Percentiles rank a stretch among this genome's conserved stretches.
These are phyloP conservation scores for Zasmidium citrigriseum DNA, from an alignment of 2,329 filamentous ascomycete genomes.

Conservation along the genomic window DNA sequence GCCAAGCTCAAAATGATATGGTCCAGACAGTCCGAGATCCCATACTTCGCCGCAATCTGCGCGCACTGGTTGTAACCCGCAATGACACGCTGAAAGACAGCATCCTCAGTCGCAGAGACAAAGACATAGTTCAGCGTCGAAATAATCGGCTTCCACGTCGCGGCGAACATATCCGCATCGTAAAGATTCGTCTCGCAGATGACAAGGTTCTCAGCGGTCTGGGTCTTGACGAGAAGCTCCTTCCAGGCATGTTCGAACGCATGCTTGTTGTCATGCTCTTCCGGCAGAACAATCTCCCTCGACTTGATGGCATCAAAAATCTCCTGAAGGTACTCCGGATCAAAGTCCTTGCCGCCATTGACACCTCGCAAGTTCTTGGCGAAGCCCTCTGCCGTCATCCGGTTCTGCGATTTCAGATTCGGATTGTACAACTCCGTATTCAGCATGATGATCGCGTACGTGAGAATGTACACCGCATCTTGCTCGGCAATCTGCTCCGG, in stretches of 20 bases:
- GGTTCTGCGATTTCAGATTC: constrained; percentile 74
- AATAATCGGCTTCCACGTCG: constrained; percentile 92
- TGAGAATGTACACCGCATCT: constrained; percentile 86
- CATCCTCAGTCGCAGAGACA: constrained; percentile 96
- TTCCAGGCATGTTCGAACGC: constrained; percentile 98
- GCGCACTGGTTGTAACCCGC: constrained; percentile 96
- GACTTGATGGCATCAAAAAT: constrained; percentile 91
- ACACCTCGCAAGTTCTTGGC: constrained; percentile 85
- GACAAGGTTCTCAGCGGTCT: constrained; percentile 70
- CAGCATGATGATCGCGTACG: constrained; percentile 95
- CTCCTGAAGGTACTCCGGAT: constrained; percentile 75
- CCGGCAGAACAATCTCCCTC: constrained; percentile 93
- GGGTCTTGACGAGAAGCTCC: constrained; percentile 83
- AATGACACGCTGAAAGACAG: constrained; percentile 90
- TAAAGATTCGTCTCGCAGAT: constrained; percentile 91
- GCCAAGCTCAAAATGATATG: constrained; percentile 89
- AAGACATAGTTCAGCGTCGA: constrained; percentile 97
- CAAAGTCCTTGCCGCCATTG: constrained; percentile 83
- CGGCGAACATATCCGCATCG: constrained; percentile 95
- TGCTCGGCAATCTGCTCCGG: constrained; percentile 78
- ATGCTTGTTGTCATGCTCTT: constrained; percentile 95
- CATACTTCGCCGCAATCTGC: constrained; percentile 83
- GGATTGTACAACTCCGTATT: constrained; percentile 98
- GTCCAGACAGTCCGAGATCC: constrained; percentile 81
- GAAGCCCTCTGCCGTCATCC: constrained; percentile 85